Evolutionary conservation across 2,329 filamentous ascomycete genomes (phyloP), one percentile per base, ranked within the genome.

Genomic region (Graphilbum fragrans): DNA sequence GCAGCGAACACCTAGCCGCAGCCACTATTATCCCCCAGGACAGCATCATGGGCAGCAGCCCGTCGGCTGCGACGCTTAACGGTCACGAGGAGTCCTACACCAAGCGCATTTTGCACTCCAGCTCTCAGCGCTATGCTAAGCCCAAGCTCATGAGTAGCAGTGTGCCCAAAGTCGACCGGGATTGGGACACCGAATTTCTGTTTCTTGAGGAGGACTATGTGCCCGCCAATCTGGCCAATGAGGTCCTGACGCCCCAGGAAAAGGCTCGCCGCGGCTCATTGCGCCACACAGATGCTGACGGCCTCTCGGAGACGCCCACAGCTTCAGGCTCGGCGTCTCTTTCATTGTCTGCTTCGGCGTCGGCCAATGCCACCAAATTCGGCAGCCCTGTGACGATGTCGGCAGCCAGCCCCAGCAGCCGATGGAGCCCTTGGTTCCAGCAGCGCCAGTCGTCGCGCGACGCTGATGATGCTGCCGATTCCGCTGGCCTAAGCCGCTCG

Each of bases 201-300:
- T 90, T 92, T 51, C 54, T 67, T 52, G 86, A 94, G 58, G 88
- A 94, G 54, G 87, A 94, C 53, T 85, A 92, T 53, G 69, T 96
- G 10, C 92, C 90, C 0, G 82, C 74, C 46, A 72, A 77, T 44
- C 62, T 81, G 29, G 75, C 59, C 8, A 61, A 78, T 50, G 77
- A 82, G 45, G 64, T 82, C 14, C 59, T 82, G 49, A 82, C 78
- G 4, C 76, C 77, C 1, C 74, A 75, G 14, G 78, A 82, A 53
- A 80, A 81, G 56, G 78, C 76, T 11, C 66, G 78, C 11, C 64
- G 78, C 38, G 76, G 77, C 12, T 81, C 77, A 2, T 61, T 72
- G 46, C 66, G 70, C 39, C 68, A 63, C 40, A 55, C 56, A n/a
- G 74, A 77, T n/a, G 19, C n/a, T 8, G 35, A 49, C 20, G 23